Evolutionary conservation across 306 rosid species (phyloP).

Genomic region (peach (Prunus persica)): Prunus_persica_NCBIv2 NC_034009.1:33993001-33993500

Average conservation of each 20-base stretch:
- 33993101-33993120: slow-evolving; percentile 59
- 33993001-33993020: slow-evolving; percentile 11
- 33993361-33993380: neutral
- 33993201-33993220: neutral
- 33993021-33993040: neutral
- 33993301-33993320: slow-evolving; percentile 59
- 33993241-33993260: slow-evolving; percentile 22
- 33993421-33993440: slow-evolving; percentile 41
- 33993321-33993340: slow-evolving; percentile 65
- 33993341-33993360: slow-evolving; percentile 60
- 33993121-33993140: slow-evolving; percentile 75
- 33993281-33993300: slow-evolving; percentile 57
- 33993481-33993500: slow-evolving; percentile 67
- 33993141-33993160: slow-evolving; percentile 58
- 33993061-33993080: slow-evolving; percentile 13
- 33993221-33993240: neutral
- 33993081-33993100: slow-evolving; percentile 20
- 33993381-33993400: neutral
- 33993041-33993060: neutral
- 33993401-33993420: slow-evolving; percentile 14
- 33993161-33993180: slow-evolving; percentile 64
- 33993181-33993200: neutral
- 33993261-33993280: slow-evolving; percentile 81
- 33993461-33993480: slow-evolving; percentile 65
- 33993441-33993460: slow-evolving; percentile 40